Percentiles rank a stretch among this genome's conserved stretches.
phyloP scores from a whole-genome alignment of 345 rosid species.

The Citrus australasica region DNA sequence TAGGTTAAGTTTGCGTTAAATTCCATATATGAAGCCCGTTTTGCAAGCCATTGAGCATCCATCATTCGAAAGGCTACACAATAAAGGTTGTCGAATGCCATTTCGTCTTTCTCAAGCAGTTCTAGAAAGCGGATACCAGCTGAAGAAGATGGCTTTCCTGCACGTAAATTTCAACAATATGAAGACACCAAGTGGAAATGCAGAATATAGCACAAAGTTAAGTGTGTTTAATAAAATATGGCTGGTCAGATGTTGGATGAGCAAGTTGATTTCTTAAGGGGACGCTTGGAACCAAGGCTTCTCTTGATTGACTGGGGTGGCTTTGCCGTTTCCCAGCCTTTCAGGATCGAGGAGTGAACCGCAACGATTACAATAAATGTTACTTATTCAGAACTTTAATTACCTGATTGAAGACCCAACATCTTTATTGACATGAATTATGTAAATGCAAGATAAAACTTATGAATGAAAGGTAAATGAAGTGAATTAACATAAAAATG shows the following conservation, averaged over 20 bases:
- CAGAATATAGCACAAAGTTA: not conserved
- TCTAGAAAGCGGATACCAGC: slow-evolving; percentile 63
- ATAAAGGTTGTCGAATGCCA: slow-evolving; percentile 82
- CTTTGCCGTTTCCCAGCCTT: not conserved
- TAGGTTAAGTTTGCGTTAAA: slow-evolving; percentile 51
- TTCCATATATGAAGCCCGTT: slow-evolving; percentile 86
- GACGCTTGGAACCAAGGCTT: not conserved
- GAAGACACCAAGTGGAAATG: not conserved
- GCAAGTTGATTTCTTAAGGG: not conserved
- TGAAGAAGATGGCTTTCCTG: slow-evolving; percentile 73
- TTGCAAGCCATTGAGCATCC: slow-evolving; percentile 98
- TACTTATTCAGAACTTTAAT: too few relatives aligned
- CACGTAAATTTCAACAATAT: not conserved
- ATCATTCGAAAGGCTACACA: slow-evolving; percentile 82
- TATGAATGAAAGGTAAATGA: too few relatives aligned
- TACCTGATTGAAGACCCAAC: too few relatives aligned
- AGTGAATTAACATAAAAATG: too few relatives aligned
- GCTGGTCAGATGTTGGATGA: not conserved
- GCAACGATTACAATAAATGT: not conserved
- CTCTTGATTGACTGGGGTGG: too few relatives aligned
- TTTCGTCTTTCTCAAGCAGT: slow-evolving; percentile 65
- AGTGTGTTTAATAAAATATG: not conserved
- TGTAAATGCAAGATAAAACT: too few relatives aligned
- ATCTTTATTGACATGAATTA: too few relatives aligned
- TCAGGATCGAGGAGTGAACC: too few relatives aligned